Base-by-base conservation (phyloP, 495 filamentous ascomycete species). In the Choiromyces venosus region DNA sequence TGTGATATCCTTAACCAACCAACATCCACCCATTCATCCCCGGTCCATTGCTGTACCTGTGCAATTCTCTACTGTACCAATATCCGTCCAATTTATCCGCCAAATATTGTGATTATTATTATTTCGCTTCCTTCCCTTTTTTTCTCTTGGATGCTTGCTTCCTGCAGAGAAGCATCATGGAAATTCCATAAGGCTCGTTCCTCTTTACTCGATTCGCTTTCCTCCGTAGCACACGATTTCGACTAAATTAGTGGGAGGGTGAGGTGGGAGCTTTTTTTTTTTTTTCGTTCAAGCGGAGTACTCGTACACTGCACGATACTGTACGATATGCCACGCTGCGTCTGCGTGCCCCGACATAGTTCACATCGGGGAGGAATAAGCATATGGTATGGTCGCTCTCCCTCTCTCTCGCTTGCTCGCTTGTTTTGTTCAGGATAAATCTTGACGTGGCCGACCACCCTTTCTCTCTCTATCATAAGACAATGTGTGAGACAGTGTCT, bases 301-400 rank as follows among this genome's bases (percentile, higher is more conserved):
- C n/a, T n/a, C 6, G 21, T 52, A 52, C 40, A n/a, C 39, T 6
- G 37, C 9, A 21, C 21, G 44, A 9, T 12, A 4, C 44, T n/a
- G 44, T 9, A 52, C 44, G 21, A 52, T 44, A 9, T 61, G 10
- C n/a, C 25, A 21, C n/a, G 52, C 19, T 61, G 52, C 12, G 52
- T n/a, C n/a, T 33, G 25, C 52, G 52, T n/a, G n/a, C n/a, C n/a
- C n/a, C n/a, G 52, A 29, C 52, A 18, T 29, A 61, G 25, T 61
- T 61, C 52, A 29, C 52, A 61, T 61, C 4, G 52, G 52, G 52
- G 52, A 61, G 25, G 52, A 61, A 61, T 61, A 61, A 61, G 52
- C 52, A 61, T 61, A 33, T 16, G 52, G 52, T 16, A 61, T 61
- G 52, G 52, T 61, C 0, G 46, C 46, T 52, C 12, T 0, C 46